Percentiles rank a stretch among this genome's conserved stretches.
Evolutionary conservation across 208 protist genomes (phyloP).

Genomic region (Trichomonas tenax): DNA sequence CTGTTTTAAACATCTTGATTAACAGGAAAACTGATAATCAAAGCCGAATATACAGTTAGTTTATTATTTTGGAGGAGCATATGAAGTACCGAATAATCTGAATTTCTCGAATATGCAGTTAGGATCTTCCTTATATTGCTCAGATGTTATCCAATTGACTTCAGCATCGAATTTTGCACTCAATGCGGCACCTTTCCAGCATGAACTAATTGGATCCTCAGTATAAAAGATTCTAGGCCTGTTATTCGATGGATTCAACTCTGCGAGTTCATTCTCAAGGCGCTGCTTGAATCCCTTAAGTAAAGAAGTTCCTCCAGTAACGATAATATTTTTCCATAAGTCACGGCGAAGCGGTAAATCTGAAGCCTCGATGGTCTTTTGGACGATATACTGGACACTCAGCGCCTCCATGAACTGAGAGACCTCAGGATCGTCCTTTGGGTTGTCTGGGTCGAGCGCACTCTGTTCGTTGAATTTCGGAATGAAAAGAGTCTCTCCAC

Average conservation of each 20-base stretch:
- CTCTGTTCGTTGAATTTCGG: background rate
- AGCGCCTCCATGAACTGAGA: background rate
- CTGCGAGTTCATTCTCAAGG: background rate
- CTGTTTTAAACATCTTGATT: no score
- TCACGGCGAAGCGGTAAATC: background rate
- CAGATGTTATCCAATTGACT: background rate
- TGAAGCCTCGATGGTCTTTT: background rate
- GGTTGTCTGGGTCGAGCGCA: background rate
- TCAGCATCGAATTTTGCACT: background rate
- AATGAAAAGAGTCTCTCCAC: background rate
- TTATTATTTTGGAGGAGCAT: background rate
- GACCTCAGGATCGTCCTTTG: background rate
- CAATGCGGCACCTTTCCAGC: background rate
- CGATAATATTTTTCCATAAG: slow-evolving; percentile 10
- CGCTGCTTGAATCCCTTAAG: background rate
- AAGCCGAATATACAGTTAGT: no score
- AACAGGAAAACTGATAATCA: no score
- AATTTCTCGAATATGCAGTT: background rate
- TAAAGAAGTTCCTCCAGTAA: background rate
- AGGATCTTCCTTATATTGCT: background rate
- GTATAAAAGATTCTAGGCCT: background rate
- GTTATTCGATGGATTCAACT: background rate
- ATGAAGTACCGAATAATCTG: background rate
- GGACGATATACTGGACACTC: background rate
- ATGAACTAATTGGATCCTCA: background rate